Evolutionary conservation across 352 stramenopile species (phyloP), one percentile per base, ranked within the genome.

Genomic region (Phytopythium chamaehyphon): DNA sequence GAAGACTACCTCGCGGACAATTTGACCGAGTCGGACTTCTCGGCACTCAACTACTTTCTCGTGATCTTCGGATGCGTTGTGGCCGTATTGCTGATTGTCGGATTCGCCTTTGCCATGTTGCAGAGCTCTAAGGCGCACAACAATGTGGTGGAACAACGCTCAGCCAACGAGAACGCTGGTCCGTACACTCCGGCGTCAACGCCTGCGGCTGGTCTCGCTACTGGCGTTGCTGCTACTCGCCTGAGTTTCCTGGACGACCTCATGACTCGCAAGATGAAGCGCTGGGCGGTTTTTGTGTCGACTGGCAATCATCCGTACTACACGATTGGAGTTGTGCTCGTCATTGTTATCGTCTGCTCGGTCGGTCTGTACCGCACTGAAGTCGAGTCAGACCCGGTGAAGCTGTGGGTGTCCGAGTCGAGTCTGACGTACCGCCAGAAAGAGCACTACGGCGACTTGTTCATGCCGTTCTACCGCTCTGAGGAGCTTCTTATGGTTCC

Each of bases 401-500:
- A 85, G 47, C 55, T 87, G 14, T 87, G 76, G 76, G 73, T 86
- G 7, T 74, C 76, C 14, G 71, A 76, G 39, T 75, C 66, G 0
- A 87, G 74, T 59, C 69, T 59, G 7, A 67, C 76, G 8, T 86
- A 75, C 57, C 69, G 82, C 36, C 62, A 87, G 46, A 62, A 62
- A n/a, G 64, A 84, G 47, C 71, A 76, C 47, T 87, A 82, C 42
- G 76, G 69, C 21, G 51, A 85, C 6, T 61, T 86, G 9, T 89
- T 89, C 46, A 78, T 74, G 50, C 78, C 78, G 3, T 89, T 89
- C 59, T 89, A 87, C 61, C 73, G 78, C 15, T 69, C 78, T n/a
- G 70, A 83, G 46, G 76, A 89, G 46, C 40, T 86, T 24, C 83
- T 89, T 43, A 31, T 89, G 44, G 77, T 79, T 22, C 71, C 71